Evolutionary conservation across 768 basidiomycete species (phyloP).

Genomic region (Kwoniella europaea): DNA sequence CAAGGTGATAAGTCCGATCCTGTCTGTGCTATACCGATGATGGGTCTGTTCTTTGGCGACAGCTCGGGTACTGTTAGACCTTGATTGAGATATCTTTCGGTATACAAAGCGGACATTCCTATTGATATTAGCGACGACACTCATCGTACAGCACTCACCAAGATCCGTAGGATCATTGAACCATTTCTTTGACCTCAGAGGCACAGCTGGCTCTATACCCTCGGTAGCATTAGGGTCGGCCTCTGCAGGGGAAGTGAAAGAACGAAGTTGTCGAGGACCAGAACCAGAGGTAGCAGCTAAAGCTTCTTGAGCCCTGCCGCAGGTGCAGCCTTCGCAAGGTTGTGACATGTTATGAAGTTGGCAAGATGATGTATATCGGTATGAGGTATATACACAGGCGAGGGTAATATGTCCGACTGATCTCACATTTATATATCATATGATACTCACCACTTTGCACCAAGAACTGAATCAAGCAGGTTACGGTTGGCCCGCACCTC

Average conservation of each 20-base stretch:
- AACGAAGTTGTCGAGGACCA: conserved; percentile 9
- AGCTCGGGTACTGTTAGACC: conserved; percentile 40
- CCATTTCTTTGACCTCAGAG: conserved; percentile 50
- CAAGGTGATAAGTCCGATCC: conserved; percentile 56
- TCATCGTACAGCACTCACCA: conserved; percentile 23
- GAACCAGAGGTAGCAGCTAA: not conserved
- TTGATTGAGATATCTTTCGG: conserved; percentile 50
- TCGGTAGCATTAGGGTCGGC: conserved; percentile 16
- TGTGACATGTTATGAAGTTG: not conserved
- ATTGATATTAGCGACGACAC: not conserved
- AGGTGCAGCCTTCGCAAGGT: conserved; percentile 11
- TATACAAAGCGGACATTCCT: conserved; percentile 49
- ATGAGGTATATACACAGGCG: no score
- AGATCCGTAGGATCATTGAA: conserved; percentile 47
- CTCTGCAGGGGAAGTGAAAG: conserved; percentile 45
- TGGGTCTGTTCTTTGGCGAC: conserved; percentile 34
- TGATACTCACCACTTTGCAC: not conserved
- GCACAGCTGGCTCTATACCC: conserved; percentile 49
- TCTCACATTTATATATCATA: not conserved
- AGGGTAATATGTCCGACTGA: no score
- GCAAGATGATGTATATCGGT: not conserved
- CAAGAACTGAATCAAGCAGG: not conserved
- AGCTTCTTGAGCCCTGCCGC: conserved; percentile 7
- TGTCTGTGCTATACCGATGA: conserved; percentile 56
- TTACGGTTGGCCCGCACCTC: not conserved